Evolutionary conservation across 1,139 yeast genomes (phyloP), one percentile per base, ranked within the genome.

Genomic region (Oligophagozyma castellii): DNA sequence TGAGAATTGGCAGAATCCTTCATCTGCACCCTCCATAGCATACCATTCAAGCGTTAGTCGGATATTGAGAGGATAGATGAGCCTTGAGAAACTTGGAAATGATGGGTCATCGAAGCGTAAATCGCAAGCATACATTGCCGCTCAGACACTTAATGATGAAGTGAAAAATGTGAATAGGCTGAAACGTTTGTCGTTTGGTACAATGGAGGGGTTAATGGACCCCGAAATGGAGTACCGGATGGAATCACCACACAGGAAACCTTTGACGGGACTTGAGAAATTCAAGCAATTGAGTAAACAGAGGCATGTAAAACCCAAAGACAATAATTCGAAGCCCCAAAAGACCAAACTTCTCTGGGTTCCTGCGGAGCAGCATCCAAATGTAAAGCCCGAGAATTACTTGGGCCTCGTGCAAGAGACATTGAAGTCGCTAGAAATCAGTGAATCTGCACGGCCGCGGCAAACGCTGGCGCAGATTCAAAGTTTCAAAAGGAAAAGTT

Each of bases 301-400:
- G 12, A 10, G 6, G 12, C 6, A 22, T 11, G 24, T n/a, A 7
- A 12, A 22, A 10, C 10, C 5, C 6, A 8, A 22, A 22, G 5
- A 22, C 20, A 18, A 18, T 10, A 7, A 18, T 7, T 18, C 20
- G 20, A 18, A 18, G 20, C 10, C 20, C 46, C 5, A 42, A 58
- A 18, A 18, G 10, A 7, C 20, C 19, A 59, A 62, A 30, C 53
- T 74, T 11, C 58, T 84, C 29, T 86, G 98, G 98, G 95, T 89
- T 2, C 95, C 96, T 1, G 96, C 96, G 1, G 74, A 73, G 38
- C 67, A 83, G 27, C 98, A 89, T 50, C 96, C 98, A 2, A 89
- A 79, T 46, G 70, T 89, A 12, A 86, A 93, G 21, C 96, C 96
- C 1, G 93, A 81, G 43, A 83, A 80, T 43, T 89, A 84, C 65